These are phyloP conservation scores for Verticillium nonalfalfae DNA, from an alignment of 2,329 filamentous ascomycete species.

Conservation along the genomic window DNA sequence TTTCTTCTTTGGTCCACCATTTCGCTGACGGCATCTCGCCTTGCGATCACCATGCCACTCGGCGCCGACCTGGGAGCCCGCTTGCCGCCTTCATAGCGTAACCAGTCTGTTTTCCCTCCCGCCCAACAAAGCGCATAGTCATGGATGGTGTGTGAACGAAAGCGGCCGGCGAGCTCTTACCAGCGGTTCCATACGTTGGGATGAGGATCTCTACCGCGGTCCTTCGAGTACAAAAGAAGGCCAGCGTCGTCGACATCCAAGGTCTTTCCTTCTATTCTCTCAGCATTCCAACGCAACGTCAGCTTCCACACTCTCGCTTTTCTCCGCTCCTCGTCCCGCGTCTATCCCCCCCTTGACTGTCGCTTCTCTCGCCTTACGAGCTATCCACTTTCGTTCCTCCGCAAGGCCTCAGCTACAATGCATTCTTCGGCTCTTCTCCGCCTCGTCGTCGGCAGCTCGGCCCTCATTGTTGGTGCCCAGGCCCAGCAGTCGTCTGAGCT, in stretches of 20 bases:
- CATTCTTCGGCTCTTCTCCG: neutral
- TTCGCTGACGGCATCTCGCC: neutral
- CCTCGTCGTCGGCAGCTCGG: constrained; percentile 4
- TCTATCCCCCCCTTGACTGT: neutral
- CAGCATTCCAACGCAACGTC: constrained; percentile 1
- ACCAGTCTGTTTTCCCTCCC: neutral
- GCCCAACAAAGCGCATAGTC: neutral
- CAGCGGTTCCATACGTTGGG: neutral
- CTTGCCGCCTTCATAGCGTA: neutral
- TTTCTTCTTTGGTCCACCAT: neutral
- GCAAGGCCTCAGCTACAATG: neutral
- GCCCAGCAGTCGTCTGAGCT: constrained; percentile 2
- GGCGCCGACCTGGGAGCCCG: no score
- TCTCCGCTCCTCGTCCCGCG: neutral
- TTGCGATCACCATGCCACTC: neutral
- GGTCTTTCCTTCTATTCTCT: neutral
- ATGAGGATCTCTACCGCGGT: neutral
- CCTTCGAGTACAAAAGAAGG: neutral
- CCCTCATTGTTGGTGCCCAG: constrained; percentile 4
- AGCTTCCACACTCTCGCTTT: neutral
- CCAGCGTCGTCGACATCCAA: neutral
- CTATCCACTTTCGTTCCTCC: neutral
- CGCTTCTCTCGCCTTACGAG: neutral
- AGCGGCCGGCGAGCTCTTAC: neutral
- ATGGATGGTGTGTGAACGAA: neutral